A percentile compares a stretch with the other conserved stretches of the same genome.
Evolutionary conservation across 2,329 filamentous ascomycete species (phyloP).

Genomic region (Arthrobotrys sinensis): DNA sequence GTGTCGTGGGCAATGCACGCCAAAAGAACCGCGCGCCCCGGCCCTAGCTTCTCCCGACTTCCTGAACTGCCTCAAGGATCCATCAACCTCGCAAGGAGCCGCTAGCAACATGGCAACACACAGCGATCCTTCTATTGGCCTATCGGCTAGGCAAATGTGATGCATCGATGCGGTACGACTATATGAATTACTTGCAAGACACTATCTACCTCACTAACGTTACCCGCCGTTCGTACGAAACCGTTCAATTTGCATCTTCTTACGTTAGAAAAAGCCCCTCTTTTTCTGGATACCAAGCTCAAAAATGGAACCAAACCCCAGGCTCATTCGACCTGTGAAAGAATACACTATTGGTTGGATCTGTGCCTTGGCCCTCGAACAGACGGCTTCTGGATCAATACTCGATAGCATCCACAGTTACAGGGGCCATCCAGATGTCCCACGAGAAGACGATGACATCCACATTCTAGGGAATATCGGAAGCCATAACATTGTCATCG

Average conservation of each 20-base stretch:
- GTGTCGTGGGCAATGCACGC: neutral
- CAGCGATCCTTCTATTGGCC: too few relatives aligned
- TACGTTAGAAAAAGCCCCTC: too few relatives aligned
- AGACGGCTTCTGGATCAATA: conserved; percentile 15
- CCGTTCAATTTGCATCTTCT: too few relatives aligned
- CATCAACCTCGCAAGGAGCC: neutral
- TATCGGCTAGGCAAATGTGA: too few relatives aligned
- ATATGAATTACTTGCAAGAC: too few relatives aligned
- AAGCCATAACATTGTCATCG: neutral
- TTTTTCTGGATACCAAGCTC: neutral
- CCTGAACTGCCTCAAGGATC: neutral
- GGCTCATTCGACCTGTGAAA: neutral
- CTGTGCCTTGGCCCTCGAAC: conserved; percentile 17
- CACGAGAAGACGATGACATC: neutral
- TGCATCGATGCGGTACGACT: too few relatives aligned
- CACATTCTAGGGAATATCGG: conserved; percentile 1
- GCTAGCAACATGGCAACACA: neutral
- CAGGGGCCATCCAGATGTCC: neutral
- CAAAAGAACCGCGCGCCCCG: neutral
- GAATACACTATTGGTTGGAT: conserved; percentile 17
- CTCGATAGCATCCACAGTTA: conserved; percentile 28
- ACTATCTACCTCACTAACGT: too few relatives aligned
- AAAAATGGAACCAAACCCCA: neutral
- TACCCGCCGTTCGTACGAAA: too few relatives aligned
- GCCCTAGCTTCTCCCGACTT: neutral